Conservation (phyloP, 306 rosid genomes). For the Vigna mungo region DNA sequence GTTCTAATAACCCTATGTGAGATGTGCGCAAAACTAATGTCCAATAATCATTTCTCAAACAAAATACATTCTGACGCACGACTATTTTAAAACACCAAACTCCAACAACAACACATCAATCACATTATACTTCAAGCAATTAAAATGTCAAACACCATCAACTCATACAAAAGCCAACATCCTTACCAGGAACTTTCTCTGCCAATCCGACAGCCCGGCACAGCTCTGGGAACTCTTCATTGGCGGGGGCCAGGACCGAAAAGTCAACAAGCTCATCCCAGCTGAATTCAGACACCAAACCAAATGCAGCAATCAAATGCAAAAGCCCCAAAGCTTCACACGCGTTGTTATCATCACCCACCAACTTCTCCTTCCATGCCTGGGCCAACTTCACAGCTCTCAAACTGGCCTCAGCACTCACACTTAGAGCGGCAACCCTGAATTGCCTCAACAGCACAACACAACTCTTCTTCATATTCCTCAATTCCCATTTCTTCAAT, state of each 20-base stretch:
- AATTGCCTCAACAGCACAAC: slow-evolving; percentile 63
- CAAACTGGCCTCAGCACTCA: slow-evolving; percentile 53
- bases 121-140: slow-evolving; percentile 4
- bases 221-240: slow-evolving; percentile 55
- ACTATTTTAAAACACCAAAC: background rate
- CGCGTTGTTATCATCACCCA: slow-evolving; percentile 41
- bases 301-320: slow-evolving; percentile 66
- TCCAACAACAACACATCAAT: background rate
- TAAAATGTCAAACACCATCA: slow-evolving; percentile 3
- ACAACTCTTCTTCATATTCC: slow-evolving; percentile 57
- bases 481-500: slow-evolving; percentile 42
- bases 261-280: slow-evolving; percentile 65
- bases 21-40: background rate
- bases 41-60: background rate
- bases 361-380: slow-evolving; percentile 60
- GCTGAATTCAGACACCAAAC: slow-evolving; percentile 56
- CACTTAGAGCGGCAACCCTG: slow-evolving; percentile 45
- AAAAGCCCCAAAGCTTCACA: slow-evolving; percentile 65
- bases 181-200: slow-evolving; percentile 56
- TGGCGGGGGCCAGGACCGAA: slow-evolving; percentile 47
- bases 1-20: background rate
- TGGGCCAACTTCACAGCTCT: slow-evolving; percentile 60
- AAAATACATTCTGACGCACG: slow-evolving; percentile 25
- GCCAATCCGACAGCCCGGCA: slow-evolving; percentile 54
- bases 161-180: slow-evolving; percentile 1